Evolutionary conservation across 2,329 filamentous ascomycete genomes (phyloP).

Genomic region (Dothidotthia symphoricarpi): DNA sequence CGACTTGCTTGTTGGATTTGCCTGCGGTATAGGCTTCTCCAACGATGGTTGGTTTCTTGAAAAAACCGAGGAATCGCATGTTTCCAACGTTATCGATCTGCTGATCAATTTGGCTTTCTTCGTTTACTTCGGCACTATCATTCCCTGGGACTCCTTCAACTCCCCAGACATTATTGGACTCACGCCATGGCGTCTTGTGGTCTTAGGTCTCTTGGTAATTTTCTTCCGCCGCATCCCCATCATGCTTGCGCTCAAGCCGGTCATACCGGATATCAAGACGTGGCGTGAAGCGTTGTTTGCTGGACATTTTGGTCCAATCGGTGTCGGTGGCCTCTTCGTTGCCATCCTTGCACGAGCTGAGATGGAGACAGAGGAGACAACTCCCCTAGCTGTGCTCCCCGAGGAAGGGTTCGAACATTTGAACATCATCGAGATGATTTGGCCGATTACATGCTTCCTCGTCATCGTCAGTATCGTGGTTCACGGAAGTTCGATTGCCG

Average conservation of each 20-base stretch:
- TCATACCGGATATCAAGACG: conserved; percentile 96
- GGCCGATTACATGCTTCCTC: conserved; percentile 92
- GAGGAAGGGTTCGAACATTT: conserved; percentile 60
- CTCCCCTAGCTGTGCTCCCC: conserved; percentile 67
- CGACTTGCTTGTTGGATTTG: conserved; percentile 90
- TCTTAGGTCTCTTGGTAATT: conserved; percentile 89
- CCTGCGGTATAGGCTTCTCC: conserved; percentile 95
- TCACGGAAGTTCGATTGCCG: conserved; percentile 95
- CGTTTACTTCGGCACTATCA: conserved; percentile 95
- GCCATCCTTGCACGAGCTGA: conserved; percentile 93
- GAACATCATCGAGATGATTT: conserved; percentile 78
- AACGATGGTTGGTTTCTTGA: conserved; percentile 99
- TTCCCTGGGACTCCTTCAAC: conserved; percentile 94
- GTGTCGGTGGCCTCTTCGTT: conserved; percentile 93
- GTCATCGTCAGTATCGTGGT: conserved; percentile 93
- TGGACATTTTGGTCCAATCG: conserved; percentile 95
- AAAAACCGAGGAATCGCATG: conserved; percentile 97
- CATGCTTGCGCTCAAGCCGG: conserved; percentile 85
- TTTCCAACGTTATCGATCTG: conserved; percentile 98
- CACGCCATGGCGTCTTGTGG: conserved; percentile 84
- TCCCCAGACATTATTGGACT: conserved; percentile 65
- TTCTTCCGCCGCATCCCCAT: conserved; percentile 94
- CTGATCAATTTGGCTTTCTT: conserved; percentile 97
- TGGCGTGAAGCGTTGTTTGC: conserved; percentile 97
- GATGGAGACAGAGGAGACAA: conserved; percentile 71